Evolutionary conservation across 192 early-diverging fungal genomes (phyloP).

Genomic region (Coemansia sp.): DNA sequence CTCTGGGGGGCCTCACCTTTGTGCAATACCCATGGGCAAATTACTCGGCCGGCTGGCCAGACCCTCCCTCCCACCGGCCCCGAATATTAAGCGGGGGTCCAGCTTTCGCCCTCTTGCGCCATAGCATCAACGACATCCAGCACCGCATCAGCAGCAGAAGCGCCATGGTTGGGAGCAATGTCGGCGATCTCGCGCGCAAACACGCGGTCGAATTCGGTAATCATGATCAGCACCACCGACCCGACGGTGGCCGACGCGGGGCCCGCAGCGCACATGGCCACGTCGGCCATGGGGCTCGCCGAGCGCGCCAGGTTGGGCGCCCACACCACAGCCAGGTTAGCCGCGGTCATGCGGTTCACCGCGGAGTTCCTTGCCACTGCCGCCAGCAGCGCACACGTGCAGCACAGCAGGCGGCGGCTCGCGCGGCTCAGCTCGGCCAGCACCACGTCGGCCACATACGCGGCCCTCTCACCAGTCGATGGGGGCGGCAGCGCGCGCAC

Average conservation of each 20-base stretch:
- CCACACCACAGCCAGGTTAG: conserved; percentile 82
- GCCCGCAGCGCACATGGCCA: conserved; percentile 36
- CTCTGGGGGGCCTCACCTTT: too few species aligned
- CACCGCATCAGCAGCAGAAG: not conserved
- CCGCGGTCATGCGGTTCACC: conserved; percentile 73
- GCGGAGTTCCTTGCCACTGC: conserved; percentile 60
- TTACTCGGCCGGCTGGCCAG: too few species aligned
- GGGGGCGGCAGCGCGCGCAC: conserved; percentile 43
- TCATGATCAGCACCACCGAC: conserved; percentile 30
- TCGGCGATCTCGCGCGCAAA: conserved; percentile 18
- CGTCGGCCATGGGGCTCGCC: conserved; percentile 33
- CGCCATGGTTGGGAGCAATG: not conserved
- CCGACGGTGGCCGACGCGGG: conserved; percentile 24
- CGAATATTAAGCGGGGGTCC: too few species aligned
- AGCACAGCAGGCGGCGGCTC: conserved; percentile 25
- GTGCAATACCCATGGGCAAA: too few species aligned
- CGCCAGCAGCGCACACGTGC: conserved; percentile 52
- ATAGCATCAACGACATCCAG: conserved; percentile 25
- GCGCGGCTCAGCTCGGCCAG: conserved; percentile 29
- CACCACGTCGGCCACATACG: conserved; percentile 29
- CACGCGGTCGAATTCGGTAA: conserved; percentile 24
- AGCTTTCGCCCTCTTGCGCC: not conserved
- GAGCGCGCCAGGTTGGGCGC: conserved; percentile 75
- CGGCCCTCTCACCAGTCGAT: not conserved
- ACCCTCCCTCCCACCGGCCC: too few species aligned